A percentile compares a stretch with the other conserved stretches of the same genome.
phyloP scores from a whole-genome alignment of 2,329 filamentous ascomycete genomes.

The Sporothrix brunneoviolacea region DNA sequence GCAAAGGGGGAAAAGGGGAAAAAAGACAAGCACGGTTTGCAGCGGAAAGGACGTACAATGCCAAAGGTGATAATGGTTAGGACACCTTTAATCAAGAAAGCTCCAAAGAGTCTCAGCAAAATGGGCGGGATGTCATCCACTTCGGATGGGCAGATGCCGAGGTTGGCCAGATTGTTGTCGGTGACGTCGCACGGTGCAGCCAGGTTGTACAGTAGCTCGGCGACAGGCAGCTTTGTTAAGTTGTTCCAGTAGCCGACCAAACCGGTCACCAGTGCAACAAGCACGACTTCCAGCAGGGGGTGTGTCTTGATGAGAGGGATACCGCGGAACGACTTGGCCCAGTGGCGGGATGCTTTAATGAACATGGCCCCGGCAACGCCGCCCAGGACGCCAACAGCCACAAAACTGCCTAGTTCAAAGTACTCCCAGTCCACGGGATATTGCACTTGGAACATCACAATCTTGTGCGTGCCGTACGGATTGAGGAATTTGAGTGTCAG shows the following conservation, averaged over 20 bases:
- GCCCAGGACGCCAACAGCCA: slow-evolving; percentile 78
- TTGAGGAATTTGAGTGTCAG: slow-evolving; percentile 91
- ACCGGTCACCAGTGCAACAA: slow-evolving; percentile 81
- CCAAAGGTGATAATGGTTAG: slow-evolving; percentile 90
- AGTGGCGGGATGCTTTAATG: slow-evolving; percentile 88
- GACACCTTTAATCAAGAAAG: slow-evolving; percentile 83
- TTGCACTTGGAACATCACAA: slow-evolving; percentile 91
- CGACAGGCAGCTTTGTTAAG: slow-evolving; percentile 81
- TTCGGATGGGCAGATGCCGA: slow-evolving; percentile 70
- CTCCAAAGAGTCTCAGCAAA: slow-evolving; percentile 62
- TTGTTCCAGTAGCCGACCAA: slow-evolving; percentile 88
- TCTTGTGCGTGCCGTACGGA: slow-evolving; percentile 92
- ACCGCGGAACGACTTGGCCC: slow-evolving; percentile 83
- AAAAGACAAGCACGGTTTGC: too few relatives aligned
- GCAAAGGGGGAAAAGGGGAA: background rate
- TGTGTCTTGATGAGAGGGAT: slow-evolving; percentile 73
- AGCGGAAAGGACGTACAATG: slow-evolving; percentile 52
- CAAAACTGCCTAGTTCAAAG: slow-evolving; percentile 82
- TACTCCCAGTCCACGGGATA: slow-evolving; percentile 89
- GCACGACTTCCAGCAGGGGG: slow-evolving; percentile 77
- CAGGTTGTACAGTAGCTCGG: slow-evolving; percentile 83
- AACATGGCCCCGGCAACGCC: slow-evolving; percentile 83
- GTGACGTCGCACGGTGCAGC: slow-evolving; percentile 78
- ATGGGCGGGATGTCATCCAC: slow-evolving; percentile 73
- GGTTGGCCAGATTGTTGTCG: slow-evolving; percentile 52